Base-by-base conservation (phyloP, 257 asterid genomes). In the Lavandula angustifolia region DNA sequence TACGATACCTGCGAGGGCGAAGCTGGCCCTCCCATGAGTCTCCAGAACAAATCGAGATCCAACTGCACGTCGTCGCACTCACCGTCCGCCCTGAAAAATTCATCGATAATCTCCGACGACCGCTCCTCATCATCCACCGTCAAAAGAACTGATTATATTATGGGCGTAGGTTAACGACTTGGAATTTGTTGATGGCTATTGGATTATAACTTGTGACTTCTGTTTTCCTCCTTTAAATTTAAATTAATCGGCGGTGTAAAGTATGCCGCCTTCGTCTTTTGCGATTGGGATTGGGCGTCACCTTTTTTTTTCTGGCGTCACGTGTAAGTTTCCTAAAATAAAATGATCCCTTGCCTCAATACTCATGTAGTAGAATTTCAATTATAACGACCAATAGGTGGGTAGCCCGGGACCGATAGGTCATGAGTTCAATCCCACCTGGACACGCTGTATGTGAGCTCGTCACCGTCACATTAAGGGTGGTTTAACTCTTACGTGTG, bases 11-110 rank as follows among this genome's bases (percentile, higher is more conserved):
- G 64, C 9, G 62, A 50, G 52, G 81, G 68, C 59, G 69, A 73
- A 44, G 54, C 52, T 3, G 87, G 81, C 44, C 46, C 82, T 1
- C 51, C 82, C 77, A 83, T 63, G 4, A 76, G 68, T 16, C 46
- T 62, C 83, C 79, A 76, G 16, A 88, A 60, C 12, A 74, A 62
- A 3, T 75, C 88, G 4, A 85, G 46, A 74, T 88, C 89, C 51
- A 88, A 62, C 11, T 56, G 64, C 5, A 83, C 79, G 51, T 72
- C 84, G 3, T 70, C 75, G 38, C 61, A n/a, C 16, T 16, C 46
- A 55, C 68, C 79, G 33, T 62, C 79, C 42, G 67, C 60, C 18
- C 50, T 40, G 60, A 49, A 59, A 29, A 65, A 16, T 17, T 48
- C 83, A 22, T 70, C 79, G 76, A 67, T 60, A 53, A 70, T 18